Base-by-base conservation (phyloP, 1,284 basidiomycete genomes). In the Boletellus sp. region DNA sequence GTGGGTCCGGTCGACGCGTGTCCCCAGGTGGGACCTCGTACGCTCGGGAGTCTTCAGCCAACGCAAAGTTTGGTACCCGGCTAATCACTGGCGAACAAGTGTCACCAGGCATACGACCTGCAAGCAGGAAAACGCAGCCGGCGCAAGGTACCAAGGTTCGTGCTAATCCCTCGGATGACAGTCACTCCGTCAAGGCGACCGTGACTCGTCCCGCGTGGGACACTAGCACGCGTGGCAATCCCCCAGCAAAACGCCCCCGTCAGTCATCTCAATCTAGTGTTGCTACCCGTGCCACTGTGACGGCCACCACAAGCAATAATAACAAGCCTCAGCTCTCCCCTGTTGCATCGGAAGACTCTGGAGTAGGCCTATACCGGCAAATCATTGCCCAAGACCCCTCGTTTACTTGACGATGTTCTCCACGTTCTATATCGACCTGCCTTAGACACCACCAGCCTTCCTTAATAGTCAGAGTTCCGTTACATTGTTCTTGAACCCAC, bases 271-370 rank as follows among this genome's bases (percentile, higher is more conserved):
- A 86, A 61, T 82, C 77, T 9, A 84, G 81, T 55, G 69, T 76
- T 16, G 66, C 70, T 10, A 62, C 66, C 1, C 55, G 45, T 23
- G 63, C 46, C 27, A 52, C 56, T 4, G 43, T 59, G 26, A 59
- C 29, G 3, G 29, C 51, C 11, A 59, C 48, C 5, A 36, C 40
- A 5, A 19, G 39, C 7, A 41, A 8, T 9, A 33, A 47, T 35
- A 68, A 69, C 40, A 85, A 84, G 63, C 65, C 71, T 26, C 69
- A 86, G 25, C 69, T 77, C 14, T 87, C 85, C 8, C 86, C 87
- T 48, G 84, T 83, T 26, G 85, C 82, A n/a, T 87, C 84, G 32
- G 87, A 90, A 62, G 87, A 90, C 64, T 90, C 87, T 45, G 85
- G 84, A 53, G 84, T 90, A 55, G 86, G 84, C 52, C 66, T 90